These are phyloP conservation scores for Aspergillus thermomutatus DNA, from an alignment of 2,329 filamentous ascomycete species.

Conservation along the genomic window DNA sequence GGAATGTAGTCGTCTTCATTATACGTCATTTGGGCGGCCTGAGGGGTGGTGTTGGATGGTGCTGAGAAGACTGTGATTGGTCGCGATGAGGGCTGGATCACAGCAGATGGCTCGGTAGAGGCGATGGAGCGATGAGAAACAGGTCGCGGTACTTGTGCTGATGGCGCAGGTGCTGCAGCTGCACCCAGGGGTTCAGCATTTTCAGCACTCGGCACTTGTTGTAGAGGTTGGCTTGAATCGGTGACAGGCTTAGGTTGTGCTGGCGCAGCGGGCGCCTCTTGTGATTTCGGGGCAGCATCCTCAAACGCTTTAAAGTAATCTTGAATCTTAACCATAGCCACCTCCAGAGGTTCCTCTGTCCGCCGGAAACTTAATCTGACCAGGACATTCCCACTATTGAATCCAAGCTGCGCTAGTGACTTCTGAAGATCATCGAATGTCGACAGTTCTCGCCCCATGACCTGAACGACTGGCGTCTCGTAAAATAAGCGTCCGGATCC, in stretches of 20 bases:
- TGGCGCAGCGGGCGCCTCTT: conserved; percentile 22
- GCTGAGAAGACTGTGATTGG: conserved; percentile 71
- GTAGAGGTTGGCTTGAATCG: conserved; percentile 8
- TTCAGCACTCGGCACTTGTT: conserved; percentile 10
- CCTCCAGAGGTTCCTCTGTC: conserved; percentile 74
- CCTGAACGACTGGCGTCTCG: conserved; percentile 78
- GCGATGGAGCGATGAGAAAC: conserved; percentile 10
- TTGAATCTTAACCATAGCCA: conserved; percentile 78
- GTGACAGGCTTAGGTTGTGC: conserved; percentile 8
- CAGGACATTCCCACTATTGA: conserved; percentile 78
- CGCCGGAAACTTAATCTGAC: conserved; percentile 73
- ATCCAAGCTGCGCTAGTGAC: conserved; percentile 79
- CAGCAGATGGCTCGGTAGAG: conserved; percentile 18
- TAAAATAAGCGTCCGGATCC: conserved; percentile 78
- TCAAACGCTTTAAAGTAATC: conserved; percentile 63
- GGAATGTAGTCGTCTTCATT: conserved; percentile 77
- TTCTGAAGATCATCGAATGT: conserved; percentile 82
- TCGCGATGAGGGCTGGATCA: conserved; percentile 37
- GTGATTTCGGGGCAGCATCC: conserved; percentile 22
- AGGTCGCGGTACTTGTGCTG: conserved; percentile 14
- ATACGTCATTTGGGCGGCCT: conserved; percentile 64
- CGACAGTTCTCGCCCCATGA: conserved; percentile 76
- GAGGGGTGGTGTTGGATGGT: conserved; percentile 69
- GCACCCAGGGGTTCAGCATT: neutral
- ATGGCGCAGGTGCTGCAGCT: conserved; percentile 2